Evolutionary conservation across 2,329 filamentous ascomycete species (phyloP).

Genomic region (Fusarium graminum): DNA sequence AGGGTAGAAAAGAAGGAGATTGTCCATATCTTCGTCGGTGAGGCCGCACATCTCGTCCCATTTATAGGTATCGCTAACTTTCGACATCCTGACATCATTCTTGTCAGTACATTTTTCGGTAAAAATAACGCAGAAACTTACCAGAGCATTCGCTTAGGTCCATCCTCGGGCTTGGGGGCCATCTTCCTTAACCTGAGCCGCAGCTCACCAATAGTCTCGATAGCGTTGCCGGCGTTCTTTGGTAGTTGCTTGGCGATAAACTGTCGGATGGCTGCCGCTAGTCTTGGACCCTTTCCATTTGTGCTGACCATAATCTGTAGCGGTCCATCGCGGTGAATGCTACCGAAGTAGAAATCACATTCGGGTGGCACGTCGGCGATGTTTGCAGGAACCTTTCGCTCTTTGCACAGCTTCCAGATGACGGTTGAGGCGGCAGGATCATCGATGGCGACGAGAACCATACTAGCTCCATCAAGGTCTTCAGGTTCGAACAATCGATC

Average conservation of each 20-base stretch:
- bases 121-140: conserved; percentile 55
- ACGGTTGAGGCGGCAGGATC: conserved; percentile 89
- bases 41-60: conserved; percentile 88
- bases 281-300: conserved; percentile 92
- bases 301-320: conserved; percentile 99
- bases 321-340: conserved; percentile 92
- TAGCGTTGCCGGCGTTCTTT: conserved; percentile 83
- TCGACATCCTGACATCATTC: conserved; percentile 78
- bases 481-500: conserved; percentile 86
- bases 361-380: conserved; percentile 97
- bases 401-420: conserved; percentile 95
- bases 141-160: conserved; percentile 92
- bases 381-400: conserved; percentile 86
- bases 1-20: conserved; percentile 80
- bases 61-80: conserved; percentile 87
- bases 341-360: conserved; percentile 99
- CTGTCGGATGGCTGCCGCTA: conserved; percentile 87
- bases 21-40: conserved; percentile 86
- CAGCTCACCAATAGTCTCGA: conserved; percentile 84
- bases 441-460: conserved; percentile 95
- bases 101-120: conserved; percentile 14
- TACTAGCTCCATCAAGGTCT: conserved; percentile 85
- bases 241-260: conserved; percentile 85
- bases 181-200: conserved; percentile 82
- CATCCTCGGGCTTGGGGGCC: conserved; percentile 78